Percentiles rank a stretch among this genome's conserved stretches.
Evolutionary conservation across 2,329 filamentous ascomycete genomes (phyloP).

Genomic region (Ceratocystis alfenasii): DNA sequence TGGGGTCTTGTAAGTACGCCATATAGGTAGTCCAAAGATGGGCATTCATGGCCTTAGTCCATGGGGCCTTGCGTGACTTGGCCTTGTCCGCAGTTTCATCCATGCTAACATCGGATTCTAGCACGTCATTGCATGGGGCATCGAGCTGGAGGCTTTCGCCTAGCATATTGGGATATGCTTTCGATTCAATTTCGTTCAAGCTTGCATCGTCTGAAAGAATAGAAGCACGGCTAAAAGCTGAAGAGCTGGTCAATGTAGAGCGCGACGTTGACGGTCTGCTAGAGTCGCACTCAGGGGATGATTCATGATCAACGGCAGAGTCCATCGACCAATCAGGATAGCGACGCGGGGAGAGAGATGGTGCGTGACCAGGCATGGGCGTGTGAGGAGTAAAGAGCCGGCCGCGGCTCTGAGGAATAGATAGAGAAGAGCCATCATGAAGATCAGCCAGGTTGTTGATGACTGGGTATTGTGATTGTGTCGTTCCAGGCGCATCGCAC

Average conservation of each 20-base stretch:
- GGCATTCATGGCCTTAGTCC: slow-evolving; percentile 53
- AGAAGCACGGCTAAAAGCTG: slow-evolving; percentile 46
- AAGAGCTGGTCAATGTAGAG: slow-evolving; percentile 47
- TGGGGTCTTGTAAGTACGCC: slow-evolving; percentile 54
- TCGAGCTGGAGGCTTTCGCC: slow-evolving; percentile 4
- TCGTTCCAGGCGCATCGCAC: slow-evolving; percentile 27
- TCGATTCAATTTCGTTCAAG: slow-evolving; percentile 40
- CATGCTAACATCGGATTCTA: slow-evolving; percentile 18
- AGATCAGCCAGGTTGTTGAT: slow-evolving; percentile 31
- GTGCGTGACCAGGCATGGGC: slow-evolving; percentile 39
- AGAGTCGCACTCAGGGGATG: slow-evolving; percentile 46
- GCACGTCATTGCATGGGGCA: neutral
- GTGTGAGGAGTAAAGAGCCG: slow-evolving; percentile 39
- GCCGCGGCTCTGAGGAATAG: slow-evolving; percentile 13
- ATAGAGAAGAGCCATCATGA: slow-evolving; percentile 35
- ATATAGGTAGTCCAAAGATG: slow-evolving; percentile 56
- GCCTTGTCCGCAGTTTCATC: slow-evolving; percentile 17
- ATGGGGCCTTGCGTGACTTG: slow-evolving; percentile 41
- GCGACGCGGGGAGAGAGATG: slow-evolving; percentile 35
- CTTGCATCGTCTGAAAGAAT: slow-evolving; percentile 43
- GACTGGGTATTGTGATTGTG: slow-evolving; percentile 25
- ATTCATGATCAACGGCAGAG: slow-evolving; percentile 45
- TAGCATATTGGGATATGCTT: slow-evolving; percentile 3
- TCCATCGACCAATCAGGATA: slow-evolving; percentile 50
- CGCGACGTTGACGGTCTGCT: slow-evolving; percentile 49